Percentiles rank a stretch among this genome's conserved stretches.
phyloP scores from a whole-genome alignment of 352 stramenopile genomes.

The Blastocystis sp. region DNA sequence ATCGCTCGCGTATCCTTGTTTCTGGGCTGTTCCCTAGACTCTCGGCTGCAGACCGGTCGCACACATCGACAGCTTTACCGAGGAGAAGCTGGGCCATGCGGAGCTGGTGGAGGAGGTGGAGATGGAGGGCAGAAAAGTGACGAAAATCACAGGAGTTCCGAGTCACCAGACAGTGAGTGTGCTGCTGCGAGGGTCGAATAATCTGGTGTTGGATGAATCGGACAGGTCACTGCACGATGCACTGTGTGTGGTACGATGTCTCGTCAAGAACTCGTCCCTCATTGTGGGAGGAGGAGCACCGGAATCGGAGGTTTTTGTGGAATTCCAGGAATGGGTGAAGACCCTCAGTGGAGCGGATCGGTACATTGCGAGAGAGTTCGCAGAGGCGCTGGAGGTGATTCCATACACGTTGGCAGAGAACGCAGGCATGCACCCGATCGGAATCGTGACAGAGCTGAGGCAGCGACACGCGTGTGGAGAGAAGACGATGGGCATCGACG shows the following conservation, averaged over 20 bases:
- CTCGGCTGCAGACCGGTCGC: constrained; percentile 89
- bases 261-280: constrained; percentile 97
- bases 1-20: constrained; percentile 74
- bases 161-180: constrained; percentile 94
- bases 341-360: constrained; percentile 73
- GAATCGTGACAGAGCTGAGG: constrained; percentile 91
- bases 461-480: constrained; percentile 85
- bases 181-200: constrained; percentile 93
- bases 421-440: constrained; percentile 93
- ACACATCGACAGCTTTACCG: constrained; percentile 92
- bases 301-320: constrained; percentile 89
- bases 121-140: constrained; percentile 88
- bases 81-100: constrained; percentile 89
- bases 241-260: constrained; percentile 89
- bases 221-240: constrained; percentile 96
- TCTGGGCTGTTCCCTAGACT: constrained; percentile 68
- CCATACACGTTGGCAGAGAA: constrained; percentile 99
- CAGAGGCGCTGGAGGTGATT: constrained; percentile 93
- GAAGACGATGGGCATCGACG: constrained; percentile 88
- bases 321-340: constrained; percentile 83
- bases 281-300: constrained; percentile 92
- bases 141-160: constrained; percentile 94
- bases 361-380: constrained; percentile 78
- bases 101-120: constrained; percentile 90
- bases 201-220: constrained; percentile 92